Base-by-base conservation (phyloP, 768 basidiomycete genomes). In the Lactifluus hygrophoroides region DNA sequence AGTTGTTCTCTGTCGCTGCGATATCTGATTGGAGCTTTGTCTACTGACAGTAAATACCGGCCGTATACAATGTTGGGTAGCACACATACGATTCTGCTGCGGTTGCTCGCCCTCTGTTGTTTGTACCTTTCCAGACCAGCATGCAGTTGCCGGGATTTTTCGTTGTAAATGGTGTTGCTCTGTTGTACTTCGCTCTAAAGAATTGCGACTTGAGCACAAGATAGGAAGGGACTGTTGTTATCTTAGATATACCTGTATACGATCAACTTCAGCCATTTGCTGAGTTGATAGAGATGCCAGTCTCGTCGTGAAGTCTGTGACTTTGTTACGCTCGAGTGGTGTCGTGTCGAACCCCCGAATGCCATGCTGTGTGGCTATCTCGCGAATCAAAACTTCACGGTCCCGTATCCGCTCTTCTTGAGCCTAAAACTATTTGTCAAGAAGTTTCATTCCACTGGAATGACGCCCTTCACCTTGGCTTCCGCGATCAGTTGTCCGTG, bases 301-400 rank as follows among this genome's bases (percentile, higher is more conserved):
- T 50, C 79, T 80, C 9, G 82, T 73, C 25, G 84, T 75, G 68
- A 96, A 94, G 45, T 91, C 86, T 28, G 78, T 69, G 19, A 93
- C 77, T 68, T 91, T 81, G 40, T 82, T 80, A 40, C 83, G 78
- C 50, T 86, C 85, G 35, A 94, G 75, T 1, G 85, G 84, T 0
- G 83, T 77, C 49, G 82, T 76, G 52, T 81, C 82, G 67, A 82
- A 93, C 0, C 90, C 91, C 50, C 83, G 82, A 64, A 97, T 84
- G 9, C 79, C 76, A 64, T 88, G 75, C 62, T 82, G 82, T 35
- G 81, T 74, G 50, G 83, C 79, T 16, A 91, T 80, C 48, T 84
- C 81, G 13, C 80, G 82, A 55, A 97, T 85, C 23, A 85, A 73
- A 14, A 77, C 75, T 68, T 94, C 93, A 30, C 94, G 83, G 5